These are phyloP conservation scores for Mycena olivaceomarginata DNA, from an alignment of 768 basidiomycete genomes.

Conservation along the genomic window DNA sequence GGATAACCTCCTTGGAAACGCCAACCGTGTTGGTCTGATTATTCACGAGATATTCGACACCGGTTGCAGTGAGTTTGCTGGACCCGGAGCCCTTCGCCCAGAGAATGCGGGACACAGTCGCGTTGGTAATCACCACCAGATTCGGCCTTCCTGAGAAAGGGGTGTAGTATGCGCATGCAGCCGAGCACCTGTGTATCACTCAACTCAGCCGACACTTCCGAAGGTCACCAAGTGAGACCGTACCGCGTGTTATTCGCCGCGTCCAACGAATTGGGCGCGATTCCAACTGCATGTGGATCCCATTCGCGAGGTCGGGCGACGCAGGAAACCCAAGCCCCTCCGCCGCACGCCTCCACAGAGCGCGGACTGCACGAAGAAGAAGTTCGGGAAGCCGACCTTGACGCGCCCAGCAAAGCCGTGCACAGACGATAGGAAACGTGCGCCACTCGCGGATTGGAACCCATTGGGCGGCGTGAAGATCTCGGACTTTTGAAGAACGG, in stretches of 20 bases:
- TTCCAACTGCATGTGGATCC: slow-evolving; percentile 52
- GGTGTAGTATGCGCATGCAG: slow-evolving; percentile 55
- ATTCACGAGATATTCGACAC: slow-evolving; percentile 65
- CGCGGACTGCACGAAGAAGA: slow-evolving; percentile 53
- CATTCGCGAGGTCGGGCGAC: slow-evolving; percentile 52
- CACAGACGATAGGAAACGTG: slow-evolving; percentile 45
- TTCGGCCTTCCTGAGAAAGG: slow-evolving; percentile 61
- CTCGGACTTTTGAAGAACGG: slow-evolving; percentile 73
- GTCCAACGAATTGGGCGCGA: slow-evolving; percentile 55
- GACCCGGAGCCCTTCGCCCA: slow-evolving; percentile 51
- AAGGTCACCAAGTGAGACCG: neutral
- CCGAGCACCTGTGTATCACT: slow-evolving; percentile 46
- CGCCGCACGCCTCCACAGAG: slow-evolving; percentile 52
- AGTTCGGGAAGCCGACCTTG: slow-evolving; percentile 58
- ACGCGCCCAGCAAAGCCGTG: slow-evolving; percentile 55
- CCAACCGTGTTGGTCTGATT: slow-evolving; percentile 57
- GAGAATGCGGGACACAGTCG: slow-evolving; percentile 72
- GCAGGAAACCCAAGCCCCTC: slow-evolving; percentile 47
- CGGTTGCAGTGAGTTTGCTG: slow-evolving; percentile 61
- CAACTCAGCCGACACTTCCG: neutral
- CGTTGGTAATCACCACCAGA: slow-evolving; percentile 72
- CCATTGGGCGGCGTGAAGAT: slow-evolving; percentile 70
- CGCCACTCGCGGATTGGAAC: slow-evolving; percentile 51
- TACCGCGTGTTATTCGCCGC: slow-evolving; percentile 56
- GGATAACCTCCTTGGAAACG: slow-evolving; percentile 72